Evolutionary conservation across 805 yeast species (phyloP), one percentile per base, ranked within the genome.

Genomic region (Lachancea meyersii): DNA sequence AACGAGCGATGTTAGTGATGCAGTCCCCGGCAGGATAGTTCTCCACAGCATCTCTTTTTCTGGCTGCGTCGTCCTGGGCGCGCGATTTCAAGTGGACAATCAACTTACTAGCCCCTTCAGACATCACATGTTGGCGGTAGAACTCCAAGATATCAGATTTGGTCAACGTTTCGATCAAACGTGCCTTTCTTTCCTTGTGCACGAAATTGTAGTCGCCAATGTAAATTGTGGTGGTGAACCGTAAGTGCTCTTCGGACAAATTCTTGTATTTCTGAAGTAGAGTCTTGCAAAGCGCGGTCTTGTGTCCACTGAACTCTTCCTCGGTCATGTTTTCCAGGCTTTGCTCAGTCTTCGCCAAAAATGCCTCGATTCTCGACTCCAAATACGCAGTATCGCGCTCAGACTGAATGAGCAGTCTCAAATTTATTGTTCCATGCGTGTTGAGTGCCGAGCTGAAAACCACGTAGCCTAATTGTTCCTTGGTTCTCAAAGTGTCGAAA

Each of bases 391-490:
- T 71, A 2, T 86, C 65, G 58, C 82, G 77, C 60, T 87, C 97
- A 46, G 93, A 81, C 66, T 91, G 98, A 39, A 89, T 73, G 50
- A 89, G 67, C 11, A 93, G 64, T 54, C 93, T 72, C 51, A 79
- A 74, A 32, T 61, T 58, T 13, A 58, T 55, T 5, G 82, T 75
- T 18, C 93, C 81, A 57, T 94, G 75, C 3, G 86, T 76, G 47
- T 72, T 72, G 47, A 82, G 69, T 20, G 75, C 67, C 0, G 94
- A 85, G 34, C 93, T 79, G 58, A 86, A 87, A 0, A 91, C 98
- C 48, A 91, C 88, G 56, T 91, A 91, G 2, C 98, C 98, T 24
- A 91, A 72, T 63, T 93, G 97, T 65, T 91, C 97, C 54, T 86
- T 82, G 5, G 98, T 91, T 63, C 98, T 76, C 45, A 91, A 72